These are phyloP conservation scores for Protostelium mycophagum DNA, from an alignment of 78 protist species.

Conservation along the genomic window DNA sequence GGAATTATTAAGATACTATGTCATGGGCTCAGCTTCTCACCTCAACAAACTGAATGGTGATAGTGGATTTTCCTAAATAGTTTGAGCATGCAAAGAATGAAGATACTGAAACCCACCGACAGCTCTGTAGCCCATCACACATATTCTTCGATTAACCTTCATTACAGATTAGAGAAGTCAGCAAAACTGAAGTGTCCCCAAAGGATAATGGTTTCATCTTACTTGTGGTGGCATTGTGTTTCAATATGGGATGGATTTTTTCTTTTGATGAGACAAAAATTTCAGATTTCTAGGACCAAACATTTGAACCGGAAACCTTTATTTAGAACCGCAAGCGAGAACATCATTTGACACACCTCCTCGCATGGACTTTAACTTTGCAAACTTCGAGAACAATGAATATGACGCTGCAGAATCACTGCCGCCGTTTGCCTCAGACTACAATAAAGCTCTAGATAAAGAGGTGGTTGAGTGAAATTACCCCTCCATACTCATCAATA, in stretches of 20 bases:
- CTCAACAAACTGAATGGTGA: slow-evolving; percentile 71
- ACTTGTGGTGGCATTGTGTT: too few relatives aligned
- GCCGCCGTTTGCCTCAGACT: slow-evolving; percentile 18
- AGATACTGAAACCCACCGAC: slow-evolving; percentile 30
- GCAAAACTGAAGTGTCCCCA: too few relatives aligned
- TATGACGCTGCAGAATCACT: background rate
- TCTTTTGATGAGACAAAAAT: too few relatives aligned
- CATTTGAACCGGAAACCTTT: background rate
- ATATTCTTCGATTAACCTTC: slow-evolving; percentile 36
- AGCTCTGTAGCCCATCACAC: slow-evolving; percentile 68
- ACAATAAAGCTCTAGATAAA: slow-evolving; percentile 3
- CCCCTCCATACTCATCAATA: background rate
- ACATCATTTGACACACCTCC: background rate
- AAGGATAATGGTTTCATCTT: too few relatives aligned
- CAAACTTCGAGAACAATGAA: background rate
- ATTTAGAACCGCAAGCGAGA: background rate
- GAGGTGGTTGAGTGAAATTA: background rate
- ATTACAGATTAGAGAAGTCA: too few relatives aligned
- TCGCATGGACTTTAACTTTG: background rate
- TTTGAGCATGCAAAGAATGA: background rate
- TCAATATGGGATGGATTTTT: too few relatives aligned
- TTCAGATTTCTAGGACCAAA: background rate
- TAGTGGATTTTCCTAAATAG: slow-evolving; percentile 53
- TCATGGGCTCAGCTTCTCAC: too few relatives aligned
- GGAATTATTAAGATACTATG: too few relatives aligned